Evolutionary conservation across 2,329 filamentous ascomycete species (phyloP), one percentile per base, ranked within the genome.

Genomic region (Trichophyton schoenleinii): DNA sequence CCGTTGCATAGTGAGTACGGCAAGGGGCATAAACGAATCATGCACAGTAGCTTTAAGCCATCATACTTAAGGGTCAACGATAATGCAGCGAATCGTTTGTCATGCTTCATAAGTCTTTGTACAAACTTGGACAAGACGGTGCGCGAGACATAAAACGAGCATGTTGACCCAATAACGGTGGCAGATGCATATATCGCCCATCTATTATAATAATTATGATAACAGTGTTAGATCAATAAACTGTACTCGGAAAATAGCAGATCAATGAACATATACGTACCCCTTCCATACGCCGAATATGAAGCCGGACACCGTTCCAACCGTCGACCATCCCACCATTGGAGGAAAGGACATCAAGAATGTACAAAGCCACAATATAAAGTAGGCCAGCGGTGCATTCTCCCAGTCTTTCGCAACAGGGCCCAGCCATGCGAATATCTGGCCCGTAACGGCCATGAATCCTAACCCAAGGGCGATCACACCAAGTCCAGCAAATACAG

Each of bases 1-100:
- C 91, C 94, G 71, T 99, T 99, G 70, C 88, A 91, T 67, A 97
- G 78, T 59, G 88, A 94, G 73, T 95, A 99, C 13, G 94, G 94
- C 63, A 99, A 73, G 1, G 94, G 94, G 69, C 92, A 97, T 65
- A 97, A 82, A 34, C 94, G 84, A 67, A 99, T 94, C 82, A 94
- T 95, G 64, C 89, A 86, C 53, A 99, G 80, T 60, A 97, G 85
- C 68, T 90, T 88, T 59, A 99, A 74, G 0, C 94, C 94, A 69
- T 99, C 94, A 69, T 89, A 86, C 66, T 95, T 90, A 64, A 99
- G 79, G 6, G 94, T 94, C 68, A 96, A 82, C 22, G 88, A 84
- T 28, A 99, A 81, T 3, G 94, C 94, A 8, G 94, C 84, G 72
- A 99, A 99, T 59, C 91, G 83, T 71, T 85, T 87, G 75, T 99